Base-by-base conservation (phyloP, 2,329 filamentous ascomycete species). In the Fusarium abutilonis region DNA sequence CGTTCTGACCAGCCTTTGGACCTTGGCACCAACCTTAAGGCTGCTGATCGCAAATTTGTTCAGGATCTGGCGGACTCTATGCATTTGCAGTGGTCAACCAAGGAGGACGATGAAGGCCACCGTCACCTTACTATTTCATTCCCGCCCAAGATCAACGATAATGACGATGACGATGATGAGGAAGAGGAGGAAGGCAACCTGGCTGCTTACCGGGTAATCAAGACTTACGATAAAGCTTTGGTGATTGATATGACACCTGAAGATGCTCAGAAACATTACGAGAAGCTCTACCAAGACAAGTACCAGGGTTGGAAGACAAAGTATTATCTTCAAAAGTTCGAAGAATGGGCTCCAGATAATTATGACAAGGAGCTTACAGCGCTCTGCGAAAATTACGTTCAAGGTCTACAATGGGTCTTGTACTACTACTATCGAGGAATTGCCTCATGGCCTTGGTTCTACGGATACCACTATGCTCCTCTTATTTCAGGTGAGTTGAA, bases 371-470 rank as follows among this genome's bases (percentile, higher is more conserved):
- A 96, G 75, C 83, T 98, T 72, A 88, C 82, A 50, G 89, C 90
- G 64, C 82, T 99, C 59, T 90, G 92, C 23, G 93, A 98, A 77
- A 99, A 98, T 77, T 99, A 99, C 71, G 93, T 99, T 7, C 92
- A 99, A 77, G 95, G 95, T 60, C 80, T 99, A 59, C 95, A 99
- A 75, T 99, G 95, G 96, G 95, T 99, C 39, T 81, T 99, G 45
- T 97, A 90, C 77, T 99, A 99, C 80, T 99, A 99, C 78, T 99
- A 99, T 78, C 89, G 89, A 50, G 95, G 95, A 61, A 95, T 99
- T 58, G 95, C 92, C 14, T 98, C 94, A 11, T 99, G 95, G 95
- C 93, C 95, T 13, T 99, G 95, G 95, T 99, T 91, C 78, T 99
- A 97, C 77, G 83, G 84, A 59, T 99, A 97, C 76, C 96, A 99